Conservation (phyloP, 805 yeast genomes). For the Nakazawaea pomicola region DNA sequence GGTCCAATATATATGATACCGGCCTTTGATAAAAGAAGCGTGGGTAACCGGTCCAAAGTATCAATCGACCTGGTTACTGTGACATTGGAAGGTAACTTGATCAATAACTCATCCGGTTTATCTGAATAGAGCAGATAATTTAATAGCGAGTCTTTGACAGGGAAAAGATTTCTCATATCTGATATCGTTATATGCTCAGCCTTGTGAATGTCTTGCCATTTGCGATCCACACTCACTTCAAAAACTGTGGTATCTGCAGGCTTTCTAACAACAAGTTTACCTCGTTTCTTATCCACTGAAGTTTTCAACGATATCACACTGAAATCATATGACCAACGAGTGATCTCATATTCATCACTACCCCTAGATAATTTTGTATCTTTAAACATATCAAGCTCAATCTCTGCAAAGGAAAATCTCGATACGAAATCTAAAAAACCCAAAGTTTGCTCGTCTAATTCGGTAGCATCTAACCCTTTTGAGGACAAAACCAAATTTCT, state of each 20-base stretch:
- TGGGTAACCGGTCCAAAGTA: conserved; percentile 70
- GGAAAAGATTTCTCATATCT: background rate
- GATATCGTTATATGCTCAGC: too few species aligned
- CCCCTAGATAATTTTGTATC: conserved; percentile 15
- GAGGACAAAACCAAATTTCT: conserved; percentile 42
- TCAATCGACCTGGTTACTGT: conserved; percentile 47
- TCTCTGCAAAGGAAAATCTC: conserved; percentile 60
- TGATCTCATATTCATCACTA: background rate
- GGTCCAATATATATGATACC: conserved; percentile 75
- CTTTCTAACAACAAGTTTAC: too few species aligned
- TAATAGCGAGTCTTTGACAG: background rate
- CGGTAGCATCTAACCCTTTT: conserved; percentile 20
- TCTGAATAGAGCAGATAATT: background rate
- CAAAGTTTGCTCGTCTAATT: conserved; percentile 46
- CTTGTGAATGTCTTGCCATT: too few species aligned
- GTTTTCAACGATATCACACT: background rate
- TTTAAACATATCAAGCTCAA: conserved; percentile 42
- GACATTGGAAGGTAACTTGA: conserved; percentile 21
- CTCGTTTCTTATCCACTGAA: too few species aligned
- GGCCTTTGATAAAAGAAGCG: conserved; percentile 70
- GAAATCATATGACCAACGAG: background rate
- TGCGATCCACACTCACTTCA: too few species aligned
- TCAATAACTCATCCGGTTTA: background rate
- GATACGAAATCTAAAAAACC: conserved; percentile 65
- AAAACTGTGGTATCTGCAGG: background rate